phyloP scores from a whole-genome alignment of 768 basidiomycete species.

The Rhodocollybia butyracea region DNA sequence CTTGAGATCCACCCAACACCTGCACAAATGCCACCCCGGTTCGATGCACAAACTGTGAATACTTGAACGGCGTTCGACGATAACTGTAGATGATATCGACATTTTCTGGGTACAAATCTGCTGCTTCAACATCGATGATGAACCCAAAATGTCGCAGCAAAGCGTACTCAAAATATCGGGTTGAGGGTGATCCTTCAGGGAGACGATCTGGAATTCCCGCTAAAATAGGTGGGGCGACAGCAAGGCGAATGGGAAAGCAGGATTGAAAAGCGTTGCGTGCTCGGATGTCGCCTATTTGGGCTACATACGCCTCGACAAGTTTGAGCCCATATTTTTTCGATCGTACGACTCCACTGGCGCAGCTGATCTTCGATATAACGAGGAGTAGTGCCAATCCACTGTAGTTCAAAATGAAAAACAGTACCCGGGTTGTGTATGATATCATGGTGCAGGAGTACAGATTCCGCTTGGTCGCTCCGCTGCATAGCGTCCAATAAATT shows the following conservation, averaged over 20 bases:
- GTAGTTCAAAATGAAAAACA: slow-evolving; percentile 94
- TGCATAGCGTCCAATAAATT: slow-evolving; percentile 20
- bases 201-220: slow-evolving; percentile 65
- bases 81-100: slow-evolving; percentile 90
- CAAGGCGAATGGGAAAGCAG: slow-evolving; percentile 80
- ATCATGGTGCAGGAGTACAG: slow-evolving; percentile 88
- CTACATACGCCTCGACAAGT: slow-evolving; percentile 91
- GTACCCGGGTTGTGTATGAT: slow-evolving; percentile 93
- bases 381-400: slow-evolving; percentile 95
- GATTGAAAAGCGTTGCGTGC: slow-evolving; percentile 89
- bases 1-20: slow-evolving; percentile 72
- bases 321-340: slow-evolving; percentile 88
- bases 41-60: slow-evolving; percentile 91
- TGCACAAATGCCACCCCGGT: slow-evolving; percentile 90
- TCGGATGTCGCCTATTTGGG: slow-evolving; percentile 85
- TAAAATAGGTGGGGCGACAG: slow-evolving; percentile 67
- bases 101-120: slow-evolving; percentile 69
- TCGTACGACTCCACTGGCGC: slow-evolving; percentile 73
- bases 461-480: slow-evolving; percentile 86
- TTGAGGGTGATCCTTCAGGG: slow-evolving; percentile 60
- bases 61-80: slow-evolving; percentile 68
- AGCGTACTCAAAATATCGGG: slow-evolving; percentile 79
- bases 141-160: slow-evolving; percentile 77
- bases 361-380: slow-evolving; percentile 87
- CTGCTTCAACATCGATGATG: slow-evolving; percentile 81